phyloP scores from a whole-genome alignment of 345 rosid species.

The Eucalyptus dawsonii region DNA sequence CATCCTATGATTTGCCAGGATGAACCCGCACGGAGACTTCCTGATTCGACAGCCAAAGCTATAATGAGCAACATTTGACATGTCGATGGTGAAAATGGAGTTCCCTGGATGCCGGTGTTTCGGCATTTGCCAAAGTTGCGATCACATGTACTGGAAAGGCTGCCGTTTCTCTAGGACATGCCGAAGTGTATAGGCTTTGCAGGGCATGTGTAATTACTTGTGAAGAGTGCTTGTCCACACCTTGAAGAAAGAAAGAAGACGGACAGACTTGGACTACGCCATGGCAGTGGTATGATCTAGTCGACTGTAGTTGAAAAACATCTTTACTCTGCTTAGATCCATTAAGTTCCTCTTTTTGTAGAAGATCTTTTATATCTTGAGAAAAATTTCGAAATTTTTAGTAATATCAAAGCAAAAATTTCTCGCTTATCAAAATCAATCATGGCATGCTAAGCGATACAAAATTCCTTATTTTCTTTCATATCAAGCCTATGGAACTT shows the following conservation, averaged over 20 bases:
- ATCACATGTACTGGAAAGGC: neutral
- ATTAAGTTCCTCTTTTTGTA: neutral
- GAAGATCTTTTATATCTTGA: neutral
- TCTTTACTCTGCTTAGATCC: neutral
- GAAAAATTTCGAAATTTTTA: neutral
- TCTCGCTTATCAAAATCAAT: no score
- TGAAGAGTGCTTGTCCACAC: neutral
- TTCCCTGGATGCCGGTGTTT: neutral
- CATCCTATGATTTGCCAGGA: neutral
- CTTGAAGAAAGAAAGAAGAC: neutral
- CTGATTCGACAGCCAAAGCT: neutral
- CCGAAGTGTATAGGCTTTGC: neutral
- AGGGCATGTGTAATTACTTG: neutral
- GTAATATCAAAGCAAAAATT: no score
- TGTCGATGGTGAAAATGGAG: neutral
- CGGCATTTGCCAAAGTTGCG: neutral
- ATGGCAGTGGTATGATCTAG: neutral
- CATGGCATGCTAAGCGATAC: no score
- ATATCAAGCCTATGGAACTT: neutral
- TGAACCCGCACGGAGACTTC: neutral
- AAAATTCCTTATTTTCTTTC: neutral
- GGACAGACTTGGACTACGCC: neutral
- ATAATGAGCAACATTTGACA: neutral
- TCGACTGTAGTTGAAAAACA: neutral
- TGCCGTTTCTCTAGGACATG: neutral